Conservation (phyloP, 208 protist species). For the Kentomonas sorsogonicus region DNA sequence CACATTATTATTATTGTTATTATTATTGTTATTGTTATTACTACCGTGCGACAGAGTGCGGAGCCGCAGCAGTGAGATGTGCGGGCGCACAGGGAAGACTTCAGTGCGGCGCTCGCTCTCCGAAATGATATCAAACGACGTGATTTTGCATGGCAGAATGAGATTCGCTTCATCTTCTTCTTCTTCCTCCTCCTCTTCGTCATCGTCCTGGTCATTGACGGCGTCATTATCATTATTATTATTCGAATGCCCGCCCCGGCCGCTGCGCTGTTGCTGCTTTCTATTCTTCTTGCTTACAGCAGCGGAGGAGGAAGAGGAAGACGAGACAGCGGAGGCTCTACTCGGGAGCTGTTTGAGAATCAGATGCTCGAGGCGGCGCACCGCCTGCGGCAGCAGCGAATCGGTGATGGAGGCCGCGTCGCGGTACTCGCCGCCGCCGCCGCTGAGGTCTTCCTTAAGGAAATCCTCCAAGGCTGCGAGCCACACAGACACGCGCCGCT, state of each 20-base stretch:
- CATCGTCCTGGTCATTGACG: too few species aligned
- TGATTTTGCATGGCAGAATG: constrained; percentile 62
- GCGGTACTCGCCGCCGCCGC: constrained; percentile 70
- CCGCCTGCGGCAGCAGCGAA: constrained; percentile 46
- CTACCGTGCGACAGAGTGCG: neutral
- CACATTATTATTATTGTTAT: constrained; percentile 6
- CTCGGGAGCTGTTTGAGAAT: too few species aligned
- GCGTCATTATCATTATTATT: too few species aligned
- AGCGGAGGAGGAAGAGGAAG: too few species aligned
- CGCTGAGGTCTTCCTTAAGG: constrained; percentile 57
- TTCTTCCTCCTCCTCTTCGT: too few species aligned
- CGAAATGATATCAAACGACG: constrained; percentile 38
- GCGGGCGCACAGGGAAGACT: constrained; percentile 40
- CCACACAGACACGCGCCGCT: constrained; percentile 34
- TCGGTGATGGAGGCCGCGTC: constrained; percentile 60
- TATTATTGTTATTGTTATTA: neutral
- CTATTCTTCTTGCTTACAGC: too few species aligned
- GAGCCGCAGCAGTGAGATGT: constrained; percentile 48
- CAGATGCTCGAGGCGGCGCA: constrained; percentile 54
- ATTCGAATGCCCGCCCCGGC: too few species aligned
- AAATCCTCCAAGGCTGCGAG: constrained; percentile 61
- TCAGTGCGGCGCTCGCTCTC: constrained; percentile 37
- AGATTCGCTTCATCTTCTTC: too few species aligned
- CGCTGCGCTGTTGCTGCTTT: too few species aligned
- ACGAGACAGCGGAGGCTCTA: too few species aligned